A percentile compares a stretch with the other conserved stretches of the same genome.
phyloP scores from a whole-genome alignment of 129 eudicot species.

The carrot (Daucus carota) region DNA sequence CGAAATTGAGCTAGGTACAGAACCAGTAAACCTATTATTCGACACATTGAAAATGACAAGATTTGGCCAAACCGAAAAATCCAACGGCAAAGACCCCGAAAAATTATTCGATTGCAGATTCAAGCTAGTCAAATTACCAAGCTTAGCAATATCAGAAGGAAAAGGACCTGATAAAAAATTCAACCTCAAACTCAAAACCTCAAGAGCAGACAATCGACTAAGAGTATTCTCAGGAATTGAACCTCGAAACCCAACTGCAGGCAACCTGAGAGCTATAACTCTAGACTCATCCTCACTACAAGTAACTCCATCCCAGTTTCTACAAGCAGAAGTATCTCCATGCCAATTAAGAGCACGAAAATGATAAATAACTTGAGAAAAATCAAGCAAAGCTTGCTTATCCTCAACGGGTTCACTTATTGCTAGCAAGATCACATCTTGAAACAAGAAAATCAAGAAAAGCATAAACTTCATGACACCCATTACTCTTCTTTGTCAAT shows the following conservation, averaged over 20 bases:
- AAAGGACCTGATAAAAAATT: slow-evolving; percentile 59
- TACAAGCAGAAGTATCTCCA: slow-evolving; percentile 55
- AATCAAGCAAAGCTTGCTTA: slow-evolving; percentile 59
- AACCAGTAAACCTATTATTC: slow-evolving; percentile 53
- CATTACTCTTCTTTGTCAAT: slow-evolving; percentile 16
- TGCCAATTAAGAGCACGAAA: slow-evolving; percentile 61
- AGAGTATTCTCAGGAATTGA: slow-evolving; percentile 59
- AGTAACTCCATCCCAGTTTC: slow-evolving; percentile 68
- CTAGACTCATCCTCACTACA: slow-evolving; percentile 66
- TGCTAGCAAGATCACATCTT: slow-evolving; percentile 20
- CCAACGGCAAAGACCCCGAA: slow-evolving; percentile 62
- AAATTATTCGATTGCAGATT: slow-evolving; percentile 63
- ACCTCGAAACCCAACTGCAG: slow-evolving; percentile 60
- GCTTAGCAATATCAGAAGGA: slow-evolving; percentile 67
- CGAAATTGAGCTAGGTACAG: slow-evolving; percentile 56
- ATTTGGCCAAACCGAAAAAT: slow-evolving; percentile 57
- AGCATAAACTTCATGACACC: slow-evolving; percentile 27
- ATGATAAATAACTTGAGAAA: slow-evolving; percentile 39
- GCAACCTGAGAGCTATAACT: slow-evolving; percentile 65
- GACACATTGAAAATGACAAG: slow-evolving; percentile 65
- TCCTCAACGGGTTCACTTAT: slow-evolving; percentile 69
- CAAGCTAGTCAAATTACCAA: slow-evolving; percentile 51
- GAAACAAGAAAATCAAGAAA: slow-evolving; percentile 29
- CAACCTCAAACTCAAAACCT: slow-evolving; percentile 75
- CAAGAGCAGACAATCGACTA: slow-evolving; percentile 53